phyloP scores from a whole-genome alignment of 2,329 filamentous ascomycete species.

The Fusarium mangiferae region DNA sequence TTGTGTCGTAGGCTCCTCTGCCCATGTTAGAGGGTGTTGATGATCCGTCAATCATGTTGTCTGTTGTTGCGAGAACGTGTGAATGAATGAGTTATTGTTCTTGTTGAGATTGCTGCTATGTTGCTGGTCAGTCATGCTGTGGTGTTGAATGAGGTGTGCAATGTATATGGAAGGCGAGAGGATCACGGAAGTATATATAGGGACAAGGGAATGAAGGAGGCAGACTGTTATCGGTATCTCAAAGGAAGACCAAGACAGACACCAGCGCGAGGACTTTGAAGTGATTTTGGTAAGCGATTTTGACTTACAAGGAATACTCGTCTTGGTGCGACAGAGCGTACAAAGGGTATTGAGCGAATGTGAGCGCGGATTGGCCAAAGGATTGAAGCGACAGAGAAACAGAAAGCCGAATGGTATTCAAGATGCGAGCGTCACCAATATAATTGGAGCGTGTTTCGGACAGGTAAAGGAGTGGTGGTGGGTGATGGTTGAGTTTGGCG shows the following conservation, averaged over 20 bases:
- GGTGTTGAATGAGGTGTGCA: background rate
- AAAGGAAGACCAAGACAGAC: slow-evolving; percentile 3
- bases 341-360: slow-evolving; percentile 26
- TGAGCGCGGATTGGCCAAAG: slow-evolving; percentile 37
- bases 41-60: slow-evolving; percentile 52
- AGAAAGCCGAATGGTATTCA: slow-evolving; percentile 48
- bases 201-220: background rate
- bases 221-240: background rate
- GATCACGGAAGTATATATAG: background rate
- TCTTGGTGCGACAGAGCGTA: slow-evolving; percentile 45
- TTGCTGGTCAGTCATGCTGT: slow-evolving; percentile 30
- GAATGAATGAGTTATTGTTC: slow-evolving; percentile 9
- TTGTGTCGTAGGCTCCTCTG: slow-evolving; percentile 63
- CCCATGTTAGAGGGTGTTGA: slow-evolving; percentile 58
- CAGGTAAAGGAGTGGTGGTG: slow-evolving; percentile 38
- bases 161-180: background rate
- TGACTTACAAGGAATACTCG: slow-evolving; percentile 49
- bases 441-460: slow-evolving; percentile 47
- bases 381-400: slow-evolving; percentile 23
- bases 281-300: slow-evolving; percentile 43
- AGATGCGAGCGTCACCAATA: slow-evolving; percentile 51
- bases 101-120: slow-evolving; percentile 6
- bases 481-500: slow-evolving; percentile 39
- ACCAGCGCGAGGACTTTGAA: slow-evolving; percentile 5
- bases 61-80: slow-evolving; percentile 34